Evolutionary conservation across 768 basidiomycete species (phyloP).

Genomic region (Leccinum sublutescens): DNA sequence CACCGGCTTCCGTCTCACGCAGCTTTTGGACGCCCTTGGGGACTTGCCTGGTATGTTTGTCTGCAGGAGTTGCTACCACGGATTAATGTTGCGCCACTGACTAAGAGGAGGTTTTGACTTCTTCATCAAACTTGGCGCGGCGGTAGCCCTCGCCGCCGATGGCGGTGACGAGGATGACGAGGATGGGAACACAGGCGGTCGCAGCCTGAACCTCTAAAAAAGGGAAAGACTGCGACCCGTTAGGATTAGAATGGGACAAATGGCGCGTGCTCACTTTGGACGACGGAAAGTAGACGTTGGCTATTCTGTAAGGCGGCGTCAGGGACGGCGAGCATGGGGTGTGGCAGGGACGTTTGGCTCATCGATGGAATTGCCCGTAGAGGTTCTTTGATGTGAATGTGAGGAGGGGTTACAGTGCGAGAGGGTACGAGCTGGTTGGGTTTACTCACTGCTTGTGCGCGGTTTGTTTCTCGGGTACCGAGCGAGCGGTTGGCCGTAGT

Average conservation of each 20-base stretch:
- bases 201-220: too few relatives aligned
- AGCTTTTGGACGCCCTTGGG: slow-evolving; percentile 84
- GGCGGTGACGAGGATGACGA: too few relatives aligned
- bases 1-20: slow-evolving; percentile 72
- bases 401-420: slow-evolving; percentile 27
- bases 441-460: too few relatives aligned
- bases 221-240: too few relatives aligned
- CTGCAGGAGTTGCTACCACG: slow-evolving; percentile 61
- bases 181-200: too few relatives aligned
- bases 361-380: slow-evolving; percentile 92
- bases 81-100: slow-evolving; percentile 59
- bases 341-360: slow-evolving; percentile 17
- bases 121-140: slow-evolving; percentile 82
- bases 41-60: slow-evolving; percentile 69
- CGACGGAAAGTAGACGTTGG: slow-evolving; percentile 81
- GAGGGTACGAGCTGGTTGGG: too few relatives aligned
- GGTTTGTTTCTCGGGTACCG: too few relatives aligned
- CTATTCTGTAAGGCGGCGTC: slow-evolving; percentile 49
- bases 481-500: too few relatives aligned
- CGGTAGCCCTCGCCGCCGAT: slow-evolving; percentile 80
- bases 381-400: slow-evolving; percentile 94
- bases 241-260: too few relatives aligned
- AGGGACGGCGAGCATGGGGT: too few relatives aligned
- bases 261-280: too few relatives aligned
- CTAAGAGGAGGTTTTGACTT: slow-evolving; percentile 90